A percentile compares a stretch with the other conserved stretches of the same genome.
These are phyloP conservation scores for Raddia distichophylla DNA, from an alignment of 176 grass and related monocot species.

Conservation along the genomic window DNA sequence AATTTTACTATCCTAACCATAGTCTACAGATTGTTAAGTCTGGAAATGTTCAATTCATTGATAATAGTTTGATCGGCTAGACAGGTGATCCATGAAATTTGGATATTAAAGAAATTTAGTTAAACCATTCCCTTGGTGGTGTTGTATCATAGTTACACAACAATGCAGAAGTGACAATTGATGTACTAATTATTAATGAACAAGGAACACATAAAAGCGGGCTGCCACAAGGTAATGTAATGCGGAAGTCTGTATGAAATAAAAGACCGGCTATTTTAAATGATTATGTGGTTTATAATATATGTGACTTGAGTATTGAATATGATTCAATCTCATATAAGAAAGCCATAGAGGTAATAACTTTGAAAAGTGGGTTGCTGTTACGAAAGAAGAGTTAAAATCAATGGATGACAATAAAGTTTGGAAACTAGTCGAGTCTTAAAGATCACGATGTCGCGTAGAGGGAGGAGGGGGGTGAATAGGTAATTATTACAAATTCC, in stretches of 20 bases:
- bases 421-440: neutral
- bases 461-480: too few species aligned
- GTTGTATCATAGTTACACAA: too few species aligned
- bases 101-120: neutral
- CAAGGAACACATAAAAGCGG: too few species aligned
- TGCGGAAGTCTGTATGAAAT: neutral
- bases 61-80: neutral
- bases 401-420: neutral
- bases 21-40: neutral
- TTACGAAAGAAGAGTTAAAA: neutral
- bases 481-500: too few species aligned
- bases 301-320: slow-evolving; percentile 9
- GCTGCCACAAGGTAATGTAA: too few species aligned
- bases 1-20: slow-evolving; percentile 11
- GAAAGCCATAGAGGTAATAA: neutral
- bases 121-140: too few species aligned
- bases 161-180: too few species aligned
- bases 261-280: neutral
- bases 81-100: neutral
- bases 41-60: neutral
- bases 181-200: too few species aligned
- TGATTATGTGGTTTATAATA: slow-evolving; percentile 32
- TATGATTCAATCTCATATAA: slow-evolving; percentile 30
- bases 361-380: neutral
- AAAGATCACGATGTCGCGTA: neutral